A percentile compares a stretch with the other conserved stretches of the same genome.
These are phyloP conservation scores for Dactylellina cionopaga DNA, from an alignment of 2,329 filamentous ascomycete species.

Conservation along the genomic window DNA sequence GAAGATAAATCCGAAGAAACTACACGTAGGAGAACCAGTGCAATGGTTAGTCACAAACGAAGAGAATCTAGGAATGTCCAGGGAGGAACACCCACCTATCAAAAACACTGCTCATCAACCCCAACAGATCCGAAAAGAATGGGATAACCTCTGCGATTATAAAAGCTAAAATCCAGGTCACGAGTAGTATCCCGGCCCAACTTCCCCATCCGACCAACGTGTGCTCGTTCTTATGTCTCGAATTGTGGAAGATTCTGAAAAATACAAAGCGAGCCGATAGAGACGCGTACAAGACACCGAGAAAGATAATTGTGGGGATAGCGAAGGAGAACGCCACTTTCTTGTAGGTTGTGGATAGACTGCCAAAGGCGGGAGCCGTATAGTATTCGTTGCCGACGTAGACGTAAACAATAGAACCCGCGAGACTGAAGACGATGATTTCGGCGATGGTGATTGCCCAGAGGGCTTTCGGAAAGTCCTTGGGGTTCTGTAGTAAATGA, in stretches of 20 bases:
- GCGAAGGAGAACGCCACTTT: constrained; percentile 94
- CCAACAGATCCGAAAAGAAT: constrained; percentile 80
- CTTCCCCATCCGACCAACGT: constrained; percentile 81
- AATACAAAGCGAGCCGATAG: constrained; percentile 91
- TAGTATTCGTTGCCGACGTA: constrained; percentile 91
- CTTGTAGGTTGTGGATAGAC: constrained; percentile 71
- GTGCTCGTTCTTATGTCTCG: constrained; percentile 81
- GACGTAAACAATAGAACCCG: constrained; percentile 83
- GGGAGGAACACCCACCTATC: constrained; percentile 21
- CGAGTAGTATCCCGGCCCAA: constrained; percentile 79
- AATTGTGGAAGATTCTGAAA: constrained; percentile 84
- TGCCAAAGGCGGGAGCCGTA: constrained; percentile 86
- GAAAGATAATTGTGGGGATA: constrained; percentile 92
- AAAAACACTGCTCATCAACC: constrained; percentile 62
- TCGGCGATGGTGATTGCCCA: constrained; percentile 91
- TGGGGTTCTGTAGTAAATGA: constrained; percentile 64
- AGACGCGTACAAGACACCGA: constrained; percentile 89
- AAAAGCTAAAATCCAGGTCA: constrained; percentile 86
- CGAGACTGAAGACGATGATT: constrained; percentile 83
- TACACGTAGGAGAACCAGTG: constrained; percentile 90
- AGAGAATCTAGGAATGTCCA: neutral
- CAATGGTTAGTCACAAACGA: constrained; percentile 17
- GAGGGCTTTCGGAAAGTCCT: constrained; percentile 90
- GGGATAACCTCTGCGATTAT: constrained; percentile 93
- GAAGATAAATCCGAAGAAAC: constrained; percentile 95